These are phyloP conservation scores for Chrysanthemum lavandulifolium DNA, from an alignment of 129 eudicot genomes.

Conservation along the genomic window DNA sequence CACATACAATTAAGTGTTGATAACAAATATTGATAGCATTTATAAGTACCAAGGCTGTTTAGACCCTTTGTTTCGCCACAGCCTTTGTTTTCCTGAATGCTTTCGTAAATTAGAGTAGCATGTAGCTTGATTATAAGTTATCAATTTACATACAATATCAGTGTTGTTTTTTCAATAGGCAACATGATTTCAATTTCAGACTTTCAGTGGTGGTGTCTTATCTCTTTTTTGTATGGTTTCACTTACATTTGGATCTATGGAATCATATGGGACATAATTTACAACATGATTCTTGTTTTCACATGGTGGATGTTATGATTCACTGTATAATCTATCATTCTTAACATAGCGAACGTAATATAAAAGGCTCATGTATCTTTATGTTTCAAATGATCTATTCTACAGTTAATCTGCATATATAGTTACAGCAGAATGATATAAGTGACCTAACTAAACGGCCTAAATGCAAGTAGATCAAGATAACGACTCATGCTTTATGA, in stretches of 20 bases:
- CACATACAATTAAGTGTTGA: background rate
- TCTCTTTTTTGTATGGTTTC: background rate
- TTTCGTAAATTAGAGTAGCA: background rate
- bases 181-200: conserved; percentile 11
- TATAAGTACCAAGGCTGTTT: too few relatives aligned
- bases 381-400: too few relatives aligned
- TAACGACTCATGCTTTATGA: too few relatives aligned
- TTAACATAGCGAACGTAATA: too few relatives aligned
- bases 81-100: background rate
- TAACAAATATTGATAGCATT: too few relatives aligned
- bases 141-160: background rate
- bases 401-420: too few relatives aligned
- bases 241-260: background rate
- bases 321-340: background rate
- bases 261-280: background rate
- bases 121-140: background rate
- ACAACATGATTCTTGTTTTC: background rate
- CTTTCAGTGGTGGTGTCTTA: background rate
- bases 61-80: too few relatives aligned
- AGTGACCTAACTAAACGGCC: too few relatives aligned
- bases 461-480: too few relatives aligned
- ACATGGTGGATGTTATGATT: background rate
- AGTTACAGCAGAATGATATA: too few relatives aligned
- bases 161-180: background rate
- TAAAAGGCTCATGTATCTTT: too few relatives aligned